Base-by-base conservation (phyloP, 2,329 filamentous ascomycete genomes). In the Pseudogymnoascus sp. region DNA sequence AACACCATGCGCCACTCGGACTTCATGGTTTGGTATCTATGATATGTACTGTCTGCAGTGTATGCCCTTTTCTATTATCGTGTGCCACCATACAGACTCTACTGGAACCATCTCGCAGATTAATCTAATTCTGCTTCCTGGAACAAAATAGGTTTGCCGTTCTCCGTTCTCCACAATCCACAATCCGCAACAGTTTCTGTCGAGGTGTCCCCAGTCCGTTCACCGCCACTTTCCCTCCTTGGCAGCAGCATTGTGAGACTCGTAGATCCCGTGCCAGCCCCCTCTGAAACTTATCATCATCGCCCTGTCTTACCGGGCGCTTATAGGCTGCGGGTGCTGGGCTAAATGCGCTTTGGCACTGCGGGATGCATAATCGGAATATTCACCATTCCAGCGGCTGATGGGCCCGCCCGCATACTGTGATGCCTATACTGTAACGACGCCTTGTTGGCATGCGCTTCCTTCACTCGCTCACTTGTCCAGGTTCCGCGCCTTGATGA, bases 401-500 rank as follows among this genome's bases (percentile, higher is more conserved):
- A 4, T 18, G 45, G n/a, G n/a, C n/a, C n/a, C 33, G 12, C 45
- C 8, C 27, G 45, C 45, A 55, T 55, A 33, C 45, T 33, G 8
- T 12, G 27, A 55, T 55, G 45, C 29, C 27, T n/a, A 55, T 55
- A 18, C 25, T 15, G 21, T 25, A 15, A 36, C 5, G 13, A 31
- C 31, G n/a, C 4, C 27, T 31, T 6, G 27, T 31, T n/a, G 27
- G 45, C 27, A 12, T 52, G 25, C 25, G 45, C 45, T 15, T 40
- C 21, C 37, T 45, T 55, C 45, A 55, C 29, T 59, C n/a, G 36
- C 36, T 72, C 62, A 73, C 64, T 73, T 73, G 58, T 73, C 72
- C 55, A 74, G 59, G 9, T 69, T 69, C 31, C 71, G 66, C 15
- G 72, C 72, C 64, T 73, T 74, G 3, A 74, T 71, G 67, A 73